These are phyloP conservation scores for Aspergillus floridensis DNA, from an alignment of 2,329 filamentous ascomycete species.

Conservation along the genomic window DNA sequence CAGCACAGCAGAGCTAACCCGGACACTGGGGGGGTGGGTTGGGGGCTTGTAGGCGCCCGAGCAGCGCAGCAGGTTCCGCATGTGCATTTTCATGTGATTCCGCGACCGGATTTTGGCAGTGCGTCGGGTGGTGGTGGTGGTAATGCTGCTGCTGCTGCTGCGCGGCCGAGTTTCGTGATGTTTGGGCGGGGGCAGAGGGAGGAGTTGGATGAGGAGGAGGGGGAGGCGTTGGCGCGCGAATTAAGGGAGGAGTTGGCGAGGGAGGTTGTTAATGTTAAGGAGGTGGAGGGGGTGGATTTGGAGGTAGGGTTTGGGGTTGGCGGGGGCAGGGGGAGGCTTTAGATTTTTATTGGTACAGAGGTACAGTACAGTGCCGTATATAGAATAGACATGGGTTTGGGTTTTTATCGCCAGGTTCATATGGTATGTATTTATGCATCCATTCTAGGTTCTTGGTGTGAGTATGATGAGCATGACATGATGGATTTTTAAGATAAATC, in stretches of 20 bases:
- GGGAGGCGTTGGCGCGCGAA: constrained; percentile 33
- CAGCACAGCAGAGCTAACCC: not conserved
- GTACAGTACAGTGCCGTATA: too few species aligned
- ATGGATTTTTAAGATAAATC: not conserved
- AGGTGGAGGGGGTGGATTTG: constrained; percentile 39
- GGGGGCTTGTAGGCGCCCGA: constrained; percentile 57
- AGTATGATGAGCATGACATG: not conserved
- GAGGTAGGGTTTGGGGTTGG: constrained; percentile 19
- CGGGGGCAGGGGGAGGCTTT: constrained; percentile 22
- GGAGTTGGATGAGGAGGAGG: constrained; percentile 49
- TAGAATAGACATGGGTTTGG: too few species aligned
- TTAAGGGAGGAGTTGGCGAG: constrained; percentile 39
- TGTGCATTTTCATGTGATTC: constrained; percentile 93
- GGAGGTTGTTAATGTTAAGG: constrained; percentile 36
- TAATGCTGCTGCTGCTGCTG: not conserved
- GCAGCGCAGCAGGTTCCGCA: constrained; percentile 92
- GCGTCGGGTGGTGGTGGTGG: constrained; percentile 12
- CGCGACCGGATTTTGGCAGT: constrained; percentile 55
- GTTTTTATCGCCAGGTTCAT: too few species aligned
- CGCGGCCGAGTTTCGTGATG: constrained; percentile 38
- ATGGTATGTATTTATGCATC: not conserved
- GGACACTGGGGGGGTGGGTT: not conserved
- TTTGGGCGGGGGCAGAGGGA: constrained; percentile 49
- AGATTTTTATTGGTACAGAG: not conserved
- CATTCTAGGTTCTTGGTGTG: not conserved